Percentiles rank a stretch among this genome's conserved stretches.
Conservation (phyloP, 345 rosid genomes). For the Euclidium syriacum region DNA sequence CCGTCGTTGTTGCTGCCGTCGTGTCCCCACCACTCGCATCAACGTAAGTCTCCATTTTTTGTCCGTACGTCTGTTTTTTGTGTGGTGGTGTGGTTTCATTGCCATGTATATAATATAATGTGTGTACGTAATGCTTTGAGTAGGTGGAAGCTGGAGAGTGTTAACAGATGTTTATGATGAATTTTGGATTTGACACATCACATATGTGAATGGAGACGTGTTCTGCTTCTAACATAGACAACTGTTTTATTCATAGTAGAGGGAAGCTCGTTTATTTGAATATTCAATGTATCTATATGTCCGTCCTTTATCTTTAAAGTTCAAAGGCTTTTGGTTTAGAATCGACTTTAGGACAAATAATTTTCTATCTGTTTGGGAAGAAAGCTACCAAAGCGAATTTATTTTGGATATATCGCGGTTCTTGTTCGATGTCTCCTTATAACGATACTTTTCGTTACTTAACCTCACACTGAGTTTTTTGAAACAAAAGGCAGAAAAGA, state of each 20-base stretch:
- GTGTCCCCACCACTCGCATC: conserved; percentile 17
- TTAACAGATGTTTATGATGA: conserved; percentile 6
- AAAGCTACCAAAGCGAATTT: neutral
- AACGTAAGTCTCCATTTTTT: conserved; percentile 26
- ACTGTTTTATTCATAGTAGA: neutral
- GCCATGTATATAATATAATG: neutral
- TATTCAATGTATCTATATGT: neutral
- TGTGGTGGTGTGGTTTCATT: no score
- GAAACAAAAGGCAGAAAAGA: no score
- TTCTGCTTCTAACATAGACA: neutral
- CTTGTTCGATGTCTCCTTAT: no score
- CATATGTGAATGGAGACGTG: neutral
- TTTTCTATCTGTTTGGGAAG: neutral
- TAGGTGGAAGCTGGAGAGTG: conserved; percentile 20
- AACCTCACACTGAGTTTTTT: no score
- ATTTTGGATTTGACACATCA: conserved; percentile 1
- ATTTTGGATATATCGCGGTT: neutral
- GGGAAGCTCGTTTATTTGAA: neutral
- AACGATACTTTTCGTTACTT: no score
- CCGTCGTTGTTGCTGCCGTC: neutral
- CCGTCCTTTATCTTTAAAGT: no score
- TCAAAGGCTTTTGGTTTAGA: neutral
- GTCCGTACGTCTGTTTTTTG: neutral
- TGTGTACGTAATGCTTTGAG: neutral
- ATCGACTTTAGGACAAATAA: neutral